Evolutionary conservation across 129 eudicot genomes (phyloP).

Genomic region (Centella asiatica): DNA sequence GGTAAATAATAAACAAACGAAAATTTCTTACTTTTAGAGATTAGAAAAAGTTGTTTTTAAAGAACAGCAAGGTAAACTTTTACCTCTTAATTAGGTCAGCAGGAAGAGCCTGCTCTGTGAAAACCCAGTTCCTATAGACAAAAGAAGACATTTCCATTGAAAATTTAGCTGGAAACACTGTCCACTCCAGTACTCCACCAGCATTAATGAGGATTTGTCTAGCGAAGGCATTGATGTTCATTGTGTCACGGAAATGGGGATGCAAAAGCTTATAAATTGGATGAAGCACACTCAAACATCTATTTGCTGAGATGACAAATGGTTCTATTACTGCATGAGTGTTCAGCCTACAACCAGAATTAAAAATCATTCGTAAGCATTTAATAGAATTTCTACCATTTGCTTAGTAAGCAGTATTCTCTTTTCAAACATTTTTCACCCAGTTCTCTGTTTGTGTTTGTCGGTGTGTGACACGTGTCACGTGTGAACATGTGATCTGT

Average conservation of each 20-base stretch:
- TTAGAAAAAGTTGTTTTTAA: not conserved
- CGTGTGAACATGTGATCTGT: not conserved
- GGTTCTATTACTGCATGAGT: constrained; percentile 94
- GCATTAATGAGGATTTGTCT: constrained; percentile 76
- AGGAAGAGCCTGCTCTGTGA: constrained; percentile 75
- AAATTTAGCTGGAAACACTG: constrained; percentile 68
- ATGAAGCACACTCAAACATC: constrained; percentile 74
- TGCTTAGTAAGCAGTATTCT: not conserved
- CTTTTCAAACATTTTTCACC: not conserved
- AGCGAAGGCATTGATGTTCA: constrained; percentile 78
- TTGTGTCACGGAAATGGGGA: constrained; percentile 85
- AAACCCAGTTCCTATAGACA: constrained; percentile 64
- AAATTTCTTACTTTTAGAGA: not conserved
- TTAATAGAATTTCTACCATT: not conserved
- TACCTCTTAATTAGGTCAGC: constrained; percentile 74
- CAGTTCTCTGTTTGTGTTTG: not conserved
- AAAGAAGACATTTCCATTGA: constrained; percentile 75
- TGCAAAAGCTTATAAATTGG: constrained; percentile 80
- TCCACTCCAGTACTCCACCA: constrained; percentile 64
- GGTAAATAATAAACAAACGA: not conserved
- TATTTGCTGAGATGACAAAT: constrained; percentile 67
- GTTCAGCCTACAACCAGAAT: constrained; percentile 53
- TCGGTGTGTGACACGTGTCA: not conserved
- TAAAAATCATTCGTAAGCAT: not conserved
- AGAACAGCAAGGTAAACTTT: not conserved